Conservation (phyloP, 116 monocot genomes). For the Dioscorea cayenensis region DNA sequence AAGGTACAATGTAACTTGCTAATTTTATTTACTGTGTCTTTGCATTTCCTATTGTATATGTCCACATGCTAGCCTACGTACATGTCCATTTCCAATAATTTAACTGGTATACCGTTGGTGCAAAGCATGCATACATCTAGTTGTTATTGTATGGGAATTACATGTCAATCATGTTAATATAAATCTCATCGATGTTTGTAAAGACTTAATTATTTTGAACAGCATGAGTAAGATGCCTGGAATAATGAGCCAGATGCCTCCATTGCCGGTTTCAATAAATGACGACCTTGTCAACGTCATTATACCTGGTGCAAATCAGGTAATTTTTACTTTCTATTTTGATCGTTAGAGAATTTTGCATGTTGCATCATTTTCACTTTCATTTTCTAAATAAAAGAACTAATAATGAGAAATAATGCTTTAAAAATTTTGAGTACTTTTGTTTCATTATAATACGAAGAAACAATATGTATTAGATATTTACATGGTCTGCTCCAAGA, state of each 20-base stretch:
- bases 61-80: not conserved
- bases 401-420: too few relatives aligned
- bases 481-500: too few relatives aligned
- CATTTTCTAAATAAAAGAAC: too few relatives aligned
- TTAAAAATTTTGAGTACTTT: too few relatives aligned
- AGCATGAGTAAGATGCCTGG: conserved; percentile 56
- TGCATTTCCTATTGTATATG: not conserved
- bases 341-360: not conserved
- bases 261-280: conserved; percentile 28
- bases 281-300: conserved; percentile 40
- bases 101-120: not conserved
- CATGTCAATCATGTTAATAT: too few relatives aligned
- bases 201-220: conserved; percentile 5
- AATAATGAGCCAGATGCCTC: conserved; percentile 49
- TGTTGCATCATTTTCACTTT: not conserved
- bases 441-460: too few relatives aligned
- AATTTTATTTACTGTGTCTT: too few relatives aligned
- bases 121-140: not conserved
- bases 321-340: conserved; percentile 7
- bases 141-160: too few relatives aligned
- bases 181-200: not conserved
- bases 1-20: conserved; percentile 19
- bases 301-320: conserved; percentile 33
- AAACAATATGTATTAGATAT: too few relatives aligned
- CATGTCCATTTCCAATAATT: not conserved